Base-by-base conservation (phyloP, 129 eudicot genomes). In the Escallonia rubra region DNA sequence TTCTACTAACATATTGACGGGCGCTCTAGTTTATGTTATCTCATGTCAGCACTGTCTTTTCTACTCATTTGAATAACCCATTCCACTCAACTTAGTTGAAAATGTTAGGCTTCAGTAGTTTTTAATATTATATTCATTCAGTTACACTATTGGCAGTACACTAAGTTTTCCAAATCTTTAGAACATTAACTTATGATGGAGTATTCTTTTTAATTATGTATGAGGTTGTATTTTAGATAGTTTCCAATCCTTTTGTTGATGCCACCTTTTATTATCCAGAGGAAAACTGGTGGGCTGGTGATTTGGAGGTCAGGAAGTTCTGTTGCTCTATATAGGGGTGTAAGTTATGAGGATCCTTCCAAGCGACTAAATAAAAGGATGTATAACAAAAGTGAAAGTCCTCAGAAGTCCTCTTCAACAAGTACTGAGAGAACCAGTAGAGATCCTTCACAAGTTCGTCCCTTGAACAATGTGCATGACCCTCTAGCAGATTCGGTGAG, bases 291-390 rank as follows among this genome's bases (percentile, higher is more conserved):
- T 42, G 95, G 96, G 58, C 68, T 93, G 74, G 96, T 89, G 68
- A 84, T 93, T 69, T 93, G 96, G 96, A 86, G 98, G 72, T 93
- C 98, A 48, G 98, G 98, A 48, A 93, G 90, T 56, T 83, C 92
- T 3, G 66, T 93, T 70, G 83, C 87, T 51, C 74, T 93, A 23
- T 93, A 93, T 64, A 87, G 96, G 69, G 98, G 98, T n/a, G 82
- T 89, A 50, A 81, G 83, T 70, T 89, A 80, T 72, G 80, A 76
- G 69, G 95, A 66, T 66, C 92, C 86, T 59, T 74, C 84, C 47
- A 72, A 61, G 65, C 78, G 72, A 63, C 63, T 57, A 43, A 62
- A 59, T 53, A 88, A 53, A 59, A 66, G 45, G 14, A 63, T 60
- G 43, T 63, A 63, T 54, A 80, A 68, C 68, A 82, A 72, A 56